Evolutionary conservation across 108 stramenopile species (phyloP), one percentile per base, ranked within the genome.

Genomic region (Epipyxis sp.): DNA sequence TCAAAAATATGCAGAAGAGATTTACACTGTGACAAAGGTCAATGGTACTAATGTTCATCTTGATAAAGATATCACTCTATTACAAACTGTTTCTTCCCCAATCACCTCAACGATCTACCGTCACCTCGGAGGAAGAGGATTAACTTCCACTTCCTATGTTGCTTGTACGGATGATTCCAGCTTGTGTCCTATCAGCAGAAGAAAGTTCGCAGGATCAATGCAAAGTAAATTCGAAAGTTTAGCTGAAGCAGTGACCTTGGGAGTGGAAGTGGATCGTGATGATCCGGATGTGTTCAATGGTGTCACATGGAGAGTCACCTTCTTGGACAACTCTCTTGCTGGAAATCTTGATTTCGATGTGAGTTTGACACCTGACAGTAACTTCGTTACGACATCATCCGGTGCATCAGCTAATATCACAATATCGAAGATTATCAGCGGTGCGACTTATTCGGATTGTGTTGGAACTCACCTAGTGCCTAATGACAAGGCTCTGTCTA

Each of bases 301-400:
- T 27, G 92, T 90, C 79, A 69, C 81, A 59, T 93, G 91, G 91
- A 82, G 88, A 32, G 79, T 93, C 1, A 92, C 92, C 37, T 93
- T 93, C 87, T 65, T 91, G 59, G 91, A 93, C 77, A 83, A 89
- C 45, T 87, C 90, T 29, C 81, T 77, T 44, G 78, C 77, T 44
- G 80, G 74, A 30, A 81, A 79, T 57, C 69, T 82, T 29, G 89
- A 92, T 77, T 91, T 86, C 59, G 54, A 67, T 20, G 76, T 91
- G 50, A 76, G 85, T 40, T 76, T 90, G 61, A 62, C 67, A 20
- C 82, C 61, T 59, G 82, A 77, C 54, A 81, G 83, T 1, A 78
- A 84, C 50, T 65, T 43, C 39, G 69, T 80, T 16, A 41, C 40
- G 59, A 62, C 30, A 1, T 81, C 43, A 67, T 69, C 61, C 44